A percentile compares a stretch with the other conserved stretches of the same genome.
Conservation (phyloP, 129 eudicot species). For the Rutidosis leptorrhynchoides region DNA sequence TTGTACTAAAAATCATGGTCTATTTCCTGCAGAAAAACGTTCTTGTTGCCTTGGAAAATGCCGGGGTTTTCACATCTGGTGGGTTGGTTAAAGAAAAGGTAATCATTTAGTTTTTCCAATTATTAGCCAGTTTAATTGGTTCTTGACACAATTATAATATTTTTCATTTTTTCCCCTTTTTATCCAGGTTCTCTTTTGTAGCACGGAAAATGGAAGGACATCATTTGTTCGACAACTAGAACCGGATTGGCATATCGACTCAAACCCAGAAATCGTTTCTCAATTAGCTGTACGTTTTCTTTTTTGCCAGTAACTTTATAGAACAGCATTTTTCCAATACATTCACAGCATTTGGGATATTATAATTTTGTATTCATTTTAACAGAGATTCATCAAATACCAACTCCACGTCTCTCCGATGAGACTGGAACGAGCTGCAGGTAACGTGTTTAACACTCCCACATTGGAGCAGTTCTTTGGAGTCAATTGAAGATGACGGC, state of each 20-base stretch:
- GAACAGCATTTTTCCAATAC: background rate
- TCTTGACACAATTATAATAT: no score
- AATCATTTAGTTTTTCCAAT: background rate
- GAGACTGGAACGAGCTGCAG: background rate
- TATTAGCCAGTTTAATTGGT: no score
- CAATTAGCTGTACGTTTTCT: constrained; percentile 77
- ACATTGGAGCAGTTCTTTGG: constrained; percentile 8
- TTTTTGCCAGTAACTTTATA: no score
- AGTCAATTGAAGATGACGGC: no score
- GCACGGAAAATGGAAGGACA: constrained; percentile 79
- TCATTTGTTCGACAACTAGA: no score
- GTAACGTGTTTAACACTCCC: background rate
- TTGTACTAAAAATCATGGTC: background rate
- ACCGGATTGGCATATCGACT: constrained; percentile 97
- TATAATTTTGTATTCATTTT: background rate
- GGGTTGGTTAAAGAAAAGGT: constrained; percentile 82
- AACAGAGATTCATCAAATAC: background rate
- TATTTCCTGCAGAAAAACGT: constrained; percentile 56
- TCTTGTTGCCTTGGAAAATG: constrained; percentile 67
- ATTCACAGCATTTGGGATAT: background rate
- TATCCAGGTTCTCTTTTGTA: constrained; percentile 87
- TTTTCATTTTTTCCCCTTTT: no score
- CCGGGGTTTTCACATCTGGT: constrained; percentile 69
- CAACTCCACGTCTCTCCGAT: background rate
- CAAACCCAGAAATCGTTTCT: constrained; percentile 56